Evolutionary conservation across 2,329 filamentous ascomycete genomes (phyloP).

Genomic region (Rachicladosporium sp.): DNA sequence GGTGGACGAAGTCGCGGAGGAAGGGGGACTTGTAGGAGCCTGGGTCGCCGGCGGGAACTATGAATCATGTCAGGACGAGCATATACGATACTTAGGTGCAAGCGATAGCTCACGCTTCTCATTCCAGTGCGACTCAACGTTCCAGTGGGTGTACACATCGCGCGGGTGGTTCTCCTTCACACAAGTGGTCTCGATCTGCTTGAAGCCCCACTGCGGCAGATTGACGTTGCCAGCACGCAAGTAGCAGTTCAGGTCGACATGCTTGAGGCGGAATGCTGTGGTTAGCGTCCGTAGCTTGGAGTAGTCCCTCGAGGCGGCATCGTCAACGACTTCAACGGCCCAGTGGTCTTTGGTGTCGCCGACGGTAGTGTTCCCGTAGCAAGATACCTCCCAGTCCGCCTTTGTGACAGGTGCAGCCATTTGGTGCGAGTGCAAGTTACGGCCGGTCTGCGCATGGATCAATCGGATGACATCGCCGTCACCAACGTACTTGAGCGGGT

Average conservation of each 20-base stretch:
- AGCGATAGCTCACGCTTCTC: conserved; percentile 61
- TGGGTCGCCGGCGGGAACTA: conserved; percentile 78
- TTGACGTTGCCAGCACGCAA: conserved; percentile 91
- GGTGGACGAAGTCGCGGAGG: conserved; percentile 90
- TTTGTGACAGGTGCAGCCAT: conserved; percentile 84
- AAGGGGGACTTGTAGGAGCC: conserved; percentile 94
- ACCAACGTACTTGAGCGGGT: conserved; percentile 59
- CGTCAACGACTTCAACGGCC: conserved; percentile 80
- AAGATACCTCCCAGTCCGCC: conserved; percentile 82
- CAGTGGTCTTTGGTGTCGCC: conserved; percentile 98
- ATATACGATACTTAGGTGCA: background rate
- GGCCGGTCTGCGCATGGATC: conserved; percentile 88
- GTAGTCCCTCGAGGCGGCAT: conserved; percentile 75
- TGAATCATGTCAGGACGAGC: background rate
- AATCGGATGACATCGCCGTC: conserved; percentile 71
- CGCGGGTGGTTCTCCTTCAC: conserved; percentile 83
- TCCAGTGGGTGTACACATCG: conserved; percentile 97
- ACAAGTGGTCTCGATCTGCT: conserved; percentile 96
- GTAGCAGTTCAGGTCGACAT: conserved; percentile 77
- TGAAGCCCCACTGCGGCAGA: conserved; percentile 97
- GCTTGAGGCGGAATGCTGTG: conserved; percentile 79
- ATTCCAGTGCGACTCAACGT: conserved; percentile 89
- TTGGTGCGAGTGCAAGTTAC: conserved; percentile 90
- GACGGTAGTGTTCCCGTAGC: conserved; percentile 87
- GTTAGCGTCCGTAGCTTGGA: conserved; percentile 82